Conservation (phyloP, 1,139 yeast genomes). For the Pichia sp. region DNA sequence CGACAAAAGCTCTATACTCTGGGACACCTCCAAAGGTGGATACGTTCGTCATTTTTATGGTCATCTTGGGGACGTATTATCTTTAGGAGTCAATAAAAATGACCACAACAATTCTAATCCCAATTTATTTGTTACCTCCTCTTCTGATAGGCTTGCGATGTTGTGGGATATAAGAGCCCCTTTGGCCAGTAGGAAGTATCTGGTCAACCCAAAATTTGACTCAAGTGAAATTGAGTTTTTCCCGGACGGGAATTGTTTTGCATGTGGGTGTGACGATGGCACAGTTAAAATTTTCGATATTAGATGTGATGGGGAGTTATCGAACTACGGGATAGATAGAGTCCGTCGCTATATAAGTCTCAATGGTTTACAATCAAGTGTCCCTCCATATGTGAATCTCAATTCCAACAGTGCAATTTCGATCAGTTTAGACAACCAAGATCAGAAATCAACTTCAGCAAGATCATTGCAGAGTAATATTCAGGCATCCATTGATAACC, state of each 20-base stretch:
- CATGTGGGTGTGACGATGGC: conserved; percentile 79
- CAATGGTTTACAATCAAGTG: conserved; percentile 12
- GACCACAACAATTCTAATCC: conserved; percentile 19
- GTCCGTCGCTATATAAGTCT: conserved; percentile 16
- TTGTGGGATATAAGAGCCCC: conserved; percentile 67
- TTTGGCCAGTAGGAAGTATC: conserved; percentile 55
- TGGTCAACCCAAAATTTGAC: conserved; percentile 56
- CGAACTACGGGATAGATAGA: conserved; percentile 42
- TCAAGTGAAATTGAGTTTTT: conserved; percentile 63
- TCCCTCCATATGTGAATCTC: conserved; percentile 11
- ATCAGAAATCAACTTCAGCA: conserved; percentile 13
- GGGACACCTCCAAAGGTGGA: conserved; percentile 71
- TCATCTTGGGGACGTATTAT: conserved; percentile 77
- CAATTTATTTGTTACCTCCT: conserved; percentile 59
- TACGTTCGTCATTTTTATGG: conserved; percentile 59
- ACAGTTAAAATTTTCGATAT: conserved; percentile 67
- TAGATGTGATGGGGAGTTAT: conserved; percentile 70
- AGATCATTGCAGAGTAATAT: conserved; percentile 24
- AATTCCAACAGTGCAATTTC: conserved; percentile 3
- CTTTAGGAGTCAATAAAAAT: conserved; percentile 39
- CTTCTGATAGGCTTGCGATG: conserved; percentile 69
- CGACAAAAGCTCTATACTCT: conserved; percentile 72
- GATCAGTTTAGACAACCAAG: conserved; percentile 3
- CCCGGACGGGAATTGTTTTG: conserved; percentile 66
- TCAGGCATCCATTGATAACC: conserved; percentile 45